Base-by-base conservation (phyloP, 805 yeast genomes). In the Kuraishia hungarica region DNA sequence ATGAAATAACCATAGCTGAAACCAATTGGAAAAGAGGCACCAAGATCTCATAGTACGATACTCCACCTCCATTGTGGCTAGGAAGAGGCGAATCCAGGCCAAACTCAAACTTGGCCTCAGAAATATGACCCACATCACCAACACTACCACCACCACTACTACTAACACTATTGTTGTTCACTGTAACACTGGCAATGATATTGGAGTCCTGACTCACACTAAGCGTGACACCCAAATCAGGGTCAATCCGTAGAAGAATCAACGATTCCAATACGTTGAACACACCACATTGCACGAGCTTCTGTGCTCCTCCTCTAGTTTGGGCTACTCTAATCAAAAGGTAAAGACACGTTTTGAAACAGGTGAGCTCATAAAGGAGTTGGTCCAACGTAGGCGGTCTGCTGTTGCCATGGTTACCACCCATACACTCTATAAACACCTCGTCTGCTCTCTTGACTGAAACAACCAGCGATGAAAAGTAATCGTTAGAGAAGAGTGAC, bases 1-100 rank as follows among this genome's bases (percentile, higher is more conserved):
- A 79, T 1, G 96, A 81, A 10, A 91, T 71, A 2, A 87, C 70
- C 7, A 87, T 72, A 0, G 96, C 83, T 10, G 83, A 68, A 2
- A 89, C 73, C 51, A 90, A 70, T 62, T 88, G 96, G 66, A 89
- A 86, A 1, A 86, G 73, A 0, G 96, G 94, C 39, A 85, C 77
- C 48, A 88, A 73, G 20, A 88, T 70, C 57, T 88, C 96, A 64
- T 81, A 84, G 53, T 81, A 73, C 0, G 91, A 83, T 2, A 86
- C 66, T 6, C 43, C 43, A 3, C 17, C 43, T 13, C 43, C 43
- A 17, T 13, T 35, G 43, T 35, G 43, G 17, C n/a, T 35, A 17
- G 43, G 43, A 13, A 35, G 43, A 35, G 43, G 43, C 8, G 43
- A 10, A 35, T 35, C 43, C 8, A 35, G 43, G 17, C 43, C 43